These are phyloP conservation scores for Craspedostauros australis DNA, from an alignment of 108 stramenopile species.

Conservation along the genomic window DNA sequence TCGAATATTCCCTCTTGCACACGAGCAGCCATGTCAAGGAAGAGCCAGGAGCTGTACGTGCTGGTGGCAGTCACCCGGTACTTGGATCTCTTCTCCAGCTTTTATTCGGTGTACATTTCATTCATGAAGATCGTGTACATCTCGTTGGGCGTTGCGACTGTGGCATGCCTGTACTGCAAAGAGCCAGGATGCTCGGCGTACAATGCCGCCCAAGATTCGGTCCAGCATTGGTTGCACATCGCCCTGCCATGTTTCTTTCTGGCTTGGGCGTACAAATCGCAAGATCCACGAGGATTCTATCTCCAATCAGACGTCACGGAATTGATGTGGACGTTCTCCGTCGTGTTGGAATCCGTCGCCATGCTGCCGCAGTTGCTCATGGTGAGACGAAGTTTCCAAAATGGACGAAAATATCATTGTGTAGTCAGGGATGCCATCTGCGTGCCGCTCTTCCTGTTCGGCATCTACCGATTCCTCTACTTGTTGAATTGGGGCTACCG, in stretches of 20 bases:
- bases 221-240: conserved; percentile 64
- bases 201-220: conserved; percentile 79
- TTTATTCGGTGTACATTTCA: conserved; percentile 78
- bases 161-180: conserved; percentile 59
- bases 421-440: too few species aligned
- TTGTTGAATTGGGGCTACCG: conserved; percentile 89
- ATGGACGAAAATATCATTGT: conserved; percentile 79
- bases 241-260: neutral
- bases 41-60: conserved; percentile 87
- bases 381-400: conserved; percentile 68
- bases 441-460: conserved; percentile 83
- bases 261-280: conserved; percentile 1
- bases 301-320: conserved; percentile 32
- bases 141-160: conserved; percentile 52
- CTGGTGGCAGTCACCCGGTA: conserved; percentile 77
- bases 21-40: too few species aligned
- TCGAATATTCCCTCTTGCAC: too few species aligned
- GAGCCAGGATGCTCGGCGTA: conserved; percentile 74
- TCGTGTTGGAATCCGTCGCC: conserved; percentile 79
- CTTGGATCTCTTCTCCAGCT: conserved; percentile 68
- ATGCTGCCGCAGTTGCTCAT: conserved; percentile 89
- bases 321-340: conserved; percentile 78
- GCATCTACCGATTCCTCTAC: conserved; percentile 79
- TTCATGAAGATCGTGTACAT: conserved; percentile 85
- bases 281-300: conserved; percentile 10